Conservation (phyloP, 2,329 filamentous ascomycete species). For the Cladosporium velox region DNA sequence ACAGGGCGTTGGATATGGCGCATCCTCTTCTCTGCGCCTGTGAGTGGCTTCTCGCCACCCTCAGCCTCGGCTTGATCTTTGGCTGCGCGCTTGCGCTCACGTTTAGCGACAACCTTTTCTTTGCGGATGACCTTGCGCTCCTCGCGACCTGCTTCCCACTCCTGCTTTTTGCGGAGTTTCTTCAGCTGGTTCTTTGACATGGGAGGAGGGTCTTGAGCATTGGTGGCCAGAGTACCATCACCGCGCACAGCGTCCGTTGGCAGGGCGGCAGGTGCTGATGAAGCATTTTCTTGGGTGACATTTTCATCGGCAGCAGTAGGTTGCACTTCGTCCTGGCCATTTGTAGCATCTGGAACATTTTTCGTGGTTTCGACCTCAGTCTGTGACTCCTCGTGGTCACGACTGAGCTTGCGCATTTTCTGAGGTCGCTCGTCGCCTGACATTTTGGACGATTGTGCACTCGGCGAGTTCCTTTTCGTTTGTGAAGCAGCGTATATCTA, state of each 20-base stretch:
- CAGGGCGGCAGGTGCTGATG: background rate
- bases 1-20: constrained; percentile 41
- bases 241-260: background rate
- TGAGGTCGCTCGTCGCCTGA: constrained; percentile 57
- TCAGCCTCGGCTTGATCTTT: constrained; percentile 29
- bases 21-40: constrained; percentile 24
- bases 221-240: background rate
- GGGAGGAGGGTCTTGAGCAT: constrained; percentile 23
- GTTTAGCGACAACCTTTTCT: constrained; percentile 57
- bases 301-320: background rate
- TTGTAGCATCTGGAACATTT: background rate
- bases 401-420: constrained; percentile 57
- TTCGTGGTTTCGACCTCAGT: background rate
- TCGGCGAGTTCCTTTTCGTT: background rate
- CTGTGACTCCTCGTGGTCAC: constrained; percentile 29
- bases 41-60: constrained; percentile 22
- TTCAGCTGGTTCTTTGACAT: constrained; percentile 88
- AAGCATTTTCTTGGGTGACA: background rate
- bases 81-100: constrained; percentile 49
- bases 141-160: constrained; percentile 72
- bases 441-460: constrained; percentile 44
- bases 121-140: constrained; percentile 60
- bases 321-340: background rate
- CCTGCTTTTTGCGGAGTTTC: constrained; percentile 69
- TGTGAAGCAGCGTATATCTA: background rate